Percentiles rank a stretch among this genome's conserved stretches.
phyloP scores from a whole-genome alignment of 2,329 filamentous ascomycete genomes.

The Aschersonia sp. region DNA sequence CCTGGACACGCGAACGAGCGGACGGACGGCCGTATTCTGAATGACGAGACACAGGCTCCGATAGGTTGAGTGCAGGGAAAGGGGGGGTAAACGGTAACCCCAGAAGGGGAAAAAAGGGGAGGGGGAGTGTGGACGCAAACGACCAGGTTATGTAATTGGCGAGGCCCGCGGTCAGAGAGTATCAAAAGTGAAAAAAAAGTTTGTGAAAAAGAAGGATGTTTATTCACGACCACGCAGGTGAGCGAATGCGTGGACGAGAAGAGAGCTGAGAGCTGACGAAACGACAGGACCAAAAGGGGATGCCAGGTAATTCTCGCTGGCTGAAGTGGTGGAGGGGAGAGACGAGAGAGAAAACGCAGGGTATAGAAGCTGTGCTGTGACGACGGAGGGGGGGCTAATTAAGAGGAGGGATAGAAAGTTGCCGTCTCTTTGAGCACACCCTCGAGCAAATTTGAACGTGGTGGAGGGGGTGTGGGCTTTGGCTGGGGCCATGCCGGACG shows the following conservation, averaged over 20 bases:
- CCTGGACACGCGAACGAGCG: slow-evolving; percentile 24
- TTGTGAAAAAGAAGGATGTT: too few species aligned
- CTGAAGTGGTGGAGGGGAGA: not conserved
- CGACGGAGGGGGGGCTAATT: not conserved
- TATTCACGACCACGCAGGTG: not conserved
- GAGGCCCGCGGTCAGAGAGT: not conserved
- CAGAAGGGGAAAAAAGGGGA: slow-evolving; percentile 11
- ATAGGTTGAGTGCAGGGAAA: slow-evolving; percentile 8
- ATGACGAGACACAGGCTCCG: slow-evolving; percentile 1
- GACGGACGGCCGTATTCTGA: slow-evolving; percentile 19
- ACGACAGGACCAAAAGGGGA: not conserved
- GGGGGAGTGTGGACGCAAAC: not conserved
- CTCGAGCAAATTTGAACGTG: not conserved
- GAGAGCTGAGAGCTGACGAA: not conserved
- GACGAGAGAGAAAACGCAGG: not conserved
- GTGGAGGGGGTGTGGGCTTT: too few species aligned
- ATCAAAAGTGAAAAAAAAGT: too few species aligned
- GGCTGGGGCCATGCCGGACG: not conserved
- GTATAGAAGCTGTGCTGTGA: not conserved
- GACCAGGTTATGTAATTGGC: slow-evolving; percentile 17
- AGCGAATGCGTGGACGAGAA: not conserved
- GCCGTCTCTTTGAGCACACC: not conserved
- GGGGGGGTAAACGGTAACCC: slow-evolving; percentile 5
- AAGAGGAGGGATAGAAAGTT: not conserved
- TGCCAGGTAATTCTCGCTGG: not conserved